phyloP scores from a whole-genome alignment of 202 grass and related monocot genomes.

The Miscanthus sacchariflorus region DNA sequence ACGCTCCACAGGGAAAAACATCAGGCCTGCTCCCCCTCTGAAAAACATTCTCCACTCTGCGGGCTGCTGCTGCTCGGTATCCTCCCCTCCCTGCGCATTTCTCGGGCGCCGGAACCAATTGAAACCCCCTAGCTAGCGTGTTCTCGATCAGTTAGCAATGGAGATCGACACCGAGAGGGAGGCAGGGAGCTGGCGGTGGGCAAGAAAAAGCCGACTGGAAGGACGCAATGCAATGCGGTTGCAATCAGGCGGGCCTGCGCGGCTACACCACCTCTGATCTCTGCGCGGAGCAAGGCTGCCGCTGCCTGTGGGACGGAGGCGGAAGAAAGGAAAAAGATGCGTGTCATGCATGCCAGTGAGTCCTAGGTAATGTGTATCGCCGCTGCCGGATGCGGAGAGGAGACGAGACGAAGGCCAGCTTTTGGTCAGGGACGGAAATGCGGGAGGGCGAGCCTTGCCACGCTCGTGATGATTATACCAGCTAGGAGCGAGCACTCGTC shows the following conservation, averaged over 20 bases:
- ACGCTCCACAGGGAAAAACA: slow-evolving; percentile 40
- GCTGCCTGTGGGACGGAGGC: slow-evolving; percentile 1
- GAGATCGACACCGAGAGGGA: slow-evolving; percentile 4
- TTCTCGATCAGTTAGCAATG: not conserved
- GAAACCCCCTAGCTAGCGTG: slow-evolving; percentile 27
- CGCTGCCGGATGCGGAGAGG: slow-evolving; percentile 10
- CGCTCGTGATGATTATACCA: slow-evolving; percentile 54
- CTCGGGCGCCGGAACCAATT: slow-evolving; percentile 53
- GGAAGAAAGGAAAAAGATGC: slow-evolving; percentile 29
- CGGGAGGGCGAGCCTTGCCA: slow-evolving; percentile 35
- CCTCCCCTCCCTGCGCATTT: slow-evolving; percentile 25
- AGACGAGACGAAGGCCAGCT: slow-evolving; percentile 41
- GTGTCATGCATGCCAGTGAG: not conserved
- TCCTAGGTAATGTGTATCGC: slow-evolving; percentile 36
- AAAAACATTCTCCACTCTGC: slow-evolving; percentile 57
- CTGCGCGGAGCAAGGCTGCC: slow-evolving; percentile 39
- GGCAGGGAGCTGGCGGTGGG: not conserved
- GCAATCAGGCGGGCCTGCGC: slow-evolving; percentile 35
- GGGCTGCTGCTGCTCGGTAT: slow-evolving; percentile 2
- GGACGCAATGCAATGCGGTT: slow-evolving; percentile 39
- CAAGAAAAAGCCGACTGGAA: slow-evolving; percentile 20
- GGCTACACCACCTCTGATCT: not conserved
- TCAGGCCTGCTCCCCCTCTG: slow-evolving; percentile 42
- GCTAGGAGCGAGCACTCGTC: slow-evolving; percentile 26
- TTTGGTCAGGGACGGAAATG: slow-evolving; percentile 41